Percentiles rank a stretch among this genome's conserved stretches.
Evolutionary conservation across 148 eudicot species (phyloP).

Genomic region (Diospyros kaki): DNA sequence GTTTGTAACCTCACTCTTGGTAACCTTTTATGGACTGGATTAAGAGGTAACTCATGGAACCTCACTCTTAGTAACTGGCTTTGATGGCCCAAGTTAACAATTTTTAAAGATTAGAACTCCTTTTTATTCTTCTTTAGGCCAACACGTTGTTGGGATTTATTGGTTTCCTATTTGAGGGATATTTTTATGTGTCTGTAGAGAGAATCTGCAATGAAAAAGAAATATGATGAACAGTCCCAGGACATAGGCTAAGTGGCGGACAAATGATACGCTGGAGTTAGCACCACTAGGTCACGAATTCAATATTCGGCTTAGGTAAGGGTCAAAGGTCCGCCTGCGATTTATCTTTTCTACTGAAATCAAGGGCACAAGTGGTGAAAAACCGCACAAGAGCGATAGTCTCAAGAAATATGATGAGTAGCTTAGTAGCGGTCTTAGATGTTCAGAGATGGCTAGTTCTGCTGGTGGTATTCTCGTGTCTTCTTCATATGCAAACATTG

Average conservation of each 20-base stretch:
- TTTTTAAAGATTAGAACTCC: not conserved
- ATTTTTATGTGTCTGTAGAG: constrained; percentile 43
- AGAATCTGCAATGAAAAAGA: constrained; percentile 62
- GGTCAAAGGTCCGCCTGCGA: too few species aligned
- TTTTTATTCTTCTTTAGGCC: not conserved
- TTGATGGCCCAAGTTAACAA: not conserved
- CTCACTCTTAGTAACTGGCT: too few species aligned
- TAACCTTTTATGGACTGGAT: not conserved
- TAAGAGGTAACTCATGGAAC: not conserved
- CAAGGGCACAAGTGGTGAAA: too few species aligned
- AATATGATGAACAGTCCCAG: constrained; percentile 31
- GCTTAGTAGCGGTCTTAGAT: constrained; percentile 25
- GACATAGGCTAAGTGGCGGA: too few species aligned
- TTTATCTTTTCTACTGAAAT: too few species aligned
- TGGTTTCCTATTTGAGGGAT: not conserved
- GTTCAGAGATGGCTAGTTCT: constrained; percentile 28
- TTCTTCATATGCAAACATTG: constrained; percentile 17
- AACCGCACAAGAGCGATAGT: too few species aligned
- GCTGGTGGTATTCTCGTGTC: constrained; percentile 37
- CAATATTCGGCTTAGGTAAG: too few species aligned
- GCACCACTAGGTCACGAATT: too few species aligned
- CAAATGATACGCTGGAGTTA: too few species aligned
- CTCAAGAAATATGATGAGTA: constrained; percentile 51
- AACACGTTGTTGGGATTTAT: not conserved
- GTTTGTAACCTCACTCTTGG: not conserved